Base-by-base conservation (phyloP, 148 eudicot genomes). In the Talinum fruticosum region DNA sequence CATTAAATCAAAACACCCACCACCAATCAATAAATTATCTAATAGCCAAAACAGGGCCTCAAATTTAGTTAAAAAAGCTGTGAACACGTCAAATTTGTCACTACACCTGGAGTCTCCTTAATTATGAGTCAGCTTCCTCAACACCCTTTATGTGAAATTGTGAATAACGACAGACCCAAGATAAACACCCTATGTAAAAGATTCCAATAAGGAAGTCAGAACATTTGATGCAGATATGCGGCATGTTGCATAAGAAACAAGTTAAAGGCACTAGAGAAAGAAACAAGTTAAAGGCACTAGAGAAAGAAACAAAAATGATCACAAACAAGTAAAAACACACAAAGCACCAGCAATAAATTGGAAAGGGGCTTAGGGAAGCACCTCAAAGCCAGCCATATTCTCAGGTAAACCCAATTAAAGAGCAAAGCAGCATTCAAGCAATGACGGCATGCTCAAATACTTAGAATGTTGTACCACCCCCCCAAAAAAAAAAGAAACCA, bases 111-210 rank as follows among this genome's bases (percentile, higher is more conserved):
- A 83, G 81, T 85, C 87, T 86, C 83, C 87, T 83, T 82, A 80
- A 66, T 79, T 81, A 86, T 67, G 80, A 85, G 78, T 81, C 89
- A 76, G 87, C 91, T 83, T 84, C 91, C 80, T 81, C 89, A 81
- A 85, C 89, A 82, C 84, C 87, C 80, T 86, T 82, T 83, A 88
- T 67, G 86, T 82, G 86, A 79, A 79, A 84, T 76, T 76, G 85
- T 76, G 89, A 83, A 86, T 77, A 81, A 88, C 37, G 87, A 88
- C 53, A 83, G 67, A 86, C 85, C 87, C 89, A 86, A 88, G 83
- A 87, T 84, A 86, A 78, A 88, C 74, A 79, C 79, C 91, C 87
- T 86, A 88, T 84, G 85, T 77, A 87, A 83, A 86, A 83, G 86
- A 87, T 83, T 80, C 81, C 84, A 88, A 88, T 81, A 84, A 81